Percentiles rank a stretch among this genome's conserved stretches.
Evolutionary conservation across 1,284 basidiomycete genomes (phyloP).

Genomic region (Thecaphora frezii): DNA sequence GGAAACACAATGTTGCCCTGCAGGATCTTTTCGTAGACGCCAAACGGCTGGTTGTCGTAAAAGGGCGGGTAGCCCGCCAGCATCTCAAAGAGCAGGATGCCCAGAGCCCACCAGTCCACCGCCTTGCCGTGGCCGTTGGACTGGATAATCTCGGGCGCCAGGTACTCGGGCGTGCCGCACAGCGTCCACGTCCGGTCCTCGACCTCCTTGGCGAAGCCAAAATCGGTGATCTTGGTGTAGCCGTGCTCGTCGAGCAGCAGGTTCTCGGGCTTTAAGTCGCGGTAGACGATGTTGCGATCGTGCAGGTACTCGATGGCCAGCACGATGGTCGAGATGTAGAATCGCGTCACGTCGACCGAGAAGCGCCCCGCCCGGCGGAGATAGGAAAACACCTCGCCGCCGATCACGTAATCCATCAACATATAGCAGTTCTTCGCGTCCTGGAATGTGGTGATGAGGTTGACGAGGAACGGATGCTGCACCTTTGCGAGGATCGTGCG

Average conservation of each 20-base stretch:
- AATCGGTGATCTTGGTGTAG: slow-evolving; percentile 54
- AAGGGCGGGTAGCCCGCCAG: slow-evolving; percentile 57
- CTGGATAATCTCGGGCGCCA: slow-evolving; percentile 56
- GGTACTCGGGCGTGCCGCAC: slow-evolving; percentile 56
- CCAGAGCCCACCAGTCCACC: slow-evolving; percentile 57
- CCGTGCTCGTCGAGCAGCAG: slow-evolving; percentile 45
- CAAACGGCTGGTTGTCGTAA: slow-evolving; percentile 42
- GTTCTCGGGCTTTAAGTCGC: slow-evolving; percentile 57
- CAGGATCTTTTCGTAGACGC: slow-evolving; percentile 60
- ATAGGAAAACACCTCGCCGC: slow-evolving; percentile 64
- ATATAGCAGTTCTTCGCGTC: slow-evolving; percentile 65
- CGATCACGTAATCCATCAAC: slow-evolving; percentile 64
- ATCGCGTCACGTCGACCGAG: slow-evolving; percentile 63
- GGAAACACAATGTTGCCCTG: slow-evolving; percentile 62
- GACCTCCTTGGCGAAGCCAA: slow-evolving; percentile 53
- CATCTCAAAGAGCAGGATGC: slow-evolving; percentile 54
- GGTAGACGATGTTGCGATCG: slow-evolving; percentile 48
- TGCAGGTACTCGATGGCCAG: slow-evolving; percentile 60
- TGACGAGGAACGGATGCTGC: slow-evolving; percentile 56
- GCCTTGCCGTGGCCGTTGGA: slow-evolving; percentile 49
- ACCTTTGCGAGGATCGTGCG: slow-evolving; percentile 60
- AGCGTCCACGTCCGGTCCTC: slow-evolving; percentile 52
- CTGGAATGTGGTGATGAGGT: slow-evolving; percentile 48
- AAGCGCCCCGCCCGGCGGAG: slow-evolving; percentile 61
- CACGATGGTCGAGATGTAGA: slow-evolving; percentile 64